phyloP scores from a whole-genome alignment of 2,329 filamentous ascomycete species.

The Ophiostoma tasmaniense region DNA sequence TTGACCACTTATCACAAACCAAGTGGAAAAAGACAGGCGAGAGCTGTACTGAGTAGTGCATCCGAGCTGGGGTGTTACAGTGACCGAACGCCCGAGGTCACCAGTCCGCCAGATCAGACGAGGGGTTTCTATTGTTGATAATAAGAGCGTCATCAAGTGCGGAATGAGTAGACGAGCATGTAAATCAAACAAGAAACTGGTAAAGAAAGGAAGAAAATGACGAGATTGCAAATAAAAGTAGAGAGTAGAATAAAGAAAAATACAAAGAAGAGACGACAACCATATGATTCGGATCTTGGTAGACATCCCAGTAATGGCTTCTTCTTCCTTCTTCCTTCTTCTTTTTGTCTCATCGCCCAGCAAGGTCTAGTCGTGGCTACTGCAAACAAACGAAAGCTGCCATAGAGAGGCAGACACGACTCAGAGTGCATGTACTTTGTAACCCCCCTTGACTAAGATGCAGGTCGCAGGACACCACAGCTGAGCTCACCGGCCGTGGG shows the following conservation, averaged over 20 bases:
- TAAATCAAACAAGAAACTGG: neutral
- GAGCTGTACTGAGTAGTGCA: neutral
- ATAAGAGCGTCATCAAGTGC: neutral
- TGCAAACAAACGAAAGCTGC: neutral
- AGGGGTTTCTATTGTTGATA: neutral
- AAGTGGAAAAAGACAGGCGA: conserved; percentile 4
- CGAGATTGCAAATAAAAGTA: neutral
- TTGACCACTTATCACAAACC: neutral
- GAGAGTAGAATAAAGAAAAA: neutral
- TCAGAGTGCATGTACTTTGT: neutral
- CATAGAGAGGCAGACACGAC: neutral
- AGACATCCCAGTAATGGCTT: neutral
- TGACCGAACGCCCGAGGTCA: neutral
- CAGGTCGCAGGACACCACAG: neutral
- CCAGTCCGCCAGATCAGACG: neutral
- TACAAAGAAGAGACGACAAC: neutral
- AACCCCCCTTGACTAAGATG: neutral
- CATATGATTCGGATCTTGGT: neutral
- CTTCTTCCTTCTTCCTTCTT: neutral
- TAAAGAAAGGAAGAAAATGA: neutral
- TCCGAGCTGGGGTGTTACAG: conserved; percentile 1
- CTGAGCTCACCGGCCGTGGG: neutral
- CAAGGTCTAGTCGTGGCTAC: neutral
- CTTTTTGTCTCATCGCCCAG: neutral
- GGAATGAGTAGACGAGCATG: neutral